These are phyloP conservation scores for Parmales sp. DNA, from an alignment of 108 stramenopile genomes.

Conservation along the genomic window DNA sequence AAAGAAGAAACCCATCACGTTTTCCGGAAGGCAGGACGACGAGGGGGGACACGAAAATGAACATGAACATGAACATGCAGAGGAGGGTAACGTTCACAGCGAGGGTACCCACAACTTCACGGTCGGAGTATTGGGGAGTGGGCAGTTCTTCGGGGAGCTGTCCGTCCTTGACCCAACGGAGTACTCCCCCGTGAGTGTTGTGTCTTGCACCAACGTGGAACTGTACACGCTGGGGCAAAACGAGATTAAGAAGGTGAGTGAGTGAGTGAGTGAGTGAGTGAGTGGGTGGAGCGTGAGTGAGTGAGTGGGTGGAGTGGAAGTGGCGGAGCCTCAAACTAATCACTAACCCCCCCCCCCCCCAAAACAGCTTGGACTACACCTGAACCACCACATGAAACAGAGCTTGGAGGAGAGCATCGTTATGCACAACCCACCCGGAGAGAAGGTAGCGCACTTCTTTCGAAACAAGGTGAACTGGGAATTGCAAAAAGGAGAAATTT, in stretches of 20 bases:
- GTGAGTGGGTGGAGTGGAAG: no score
- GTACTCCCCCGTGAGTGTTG: background rate
- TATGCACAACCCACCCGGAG: background rate
- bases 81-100: no score
- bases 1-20: background rate
- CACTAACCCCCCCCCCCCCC: no score
- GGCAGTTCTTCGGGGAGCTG: constrained; percentile 6
- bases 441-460: background rate
- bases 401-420: constrained; percentile 3
- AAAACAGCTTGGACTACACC: no score
- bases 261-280: no score
- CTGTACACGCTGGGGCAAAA: background rate
- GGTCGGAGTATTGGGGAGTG: constrained; percentile 1
- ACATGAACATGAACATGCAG: background rate
- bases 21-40: background rate
- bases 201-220: background rate
- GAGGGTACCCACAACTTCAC: background rate
- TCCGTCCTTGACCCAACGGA: background rate
- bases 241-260: background rate
- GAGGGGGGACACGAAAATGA: background rate
- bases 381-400: background rate
- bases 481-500: background rate
- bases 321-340: no score
- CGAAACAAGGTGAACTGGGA: background rate
- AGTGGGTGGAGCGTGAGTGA: no score